Evolutionary conservation across 1,139 yeast genomes (phyloP), one percentile per base, ranked within the genome.

Genomic region (Cylindricascospora bacillispora): DNA sequence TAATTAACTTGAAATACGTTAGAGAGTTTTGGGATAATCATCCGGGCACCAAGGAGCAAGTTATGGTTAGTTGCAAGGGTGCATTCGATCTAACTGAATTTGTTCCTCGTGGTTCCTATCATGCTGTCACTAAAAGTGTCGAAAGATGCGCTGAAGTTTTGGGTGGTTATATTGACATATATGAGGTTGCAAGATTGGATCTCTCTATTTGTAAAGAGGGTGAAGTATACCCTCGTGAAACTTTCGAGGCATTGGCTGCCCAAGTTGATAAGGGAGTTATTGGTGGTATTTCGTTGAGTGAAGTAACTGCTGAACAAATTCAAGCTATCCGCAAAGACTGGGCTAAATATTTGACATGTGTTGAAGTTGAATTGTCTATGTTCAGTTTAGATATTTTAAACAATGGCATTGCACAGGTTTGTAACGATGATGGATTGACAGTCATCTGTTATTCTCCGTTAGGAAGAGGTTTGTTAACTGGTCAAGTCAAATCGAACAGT

Each of bases 401-500:
- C 6, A 70, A 77, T 44, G 93, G 86, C 1, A 65, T 77, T 13
- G 66, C 75, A 37, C 65, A 62, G 11, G 54, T 60, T 4, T 65
- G 71, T 36, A 59, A 55, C n/a, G 75, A 73, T 35, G 59, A 67
- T 23, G 60, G 60, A n/a, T 65, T 82, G 34, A 78, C 89, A 6
- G 60, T 81, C 22, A 58, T 79, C 37, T 82, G 86, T 16, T 82
- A 83, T 56, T 77, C 93, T 16, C 94, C 94, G 24, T 62, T 83
- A 37, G 75, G 83, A n/a, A 64, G 80, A 45, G 94, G 95, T 1
- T 56, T 73, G 34, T 64, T 83, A 36, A 75, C 92, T 5, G 92
- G 89, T 34, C 40, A 59, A 12, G 65, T 71, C 34, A 67, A 58
- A 26, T 49, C 63, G 6, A 43, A 56, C 4, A 57, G 58, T 4